Evolutionary conservation across 2,329 filamentous ascomycete species (phyloP), one percentile per base, ranked within the genome.

Genomic region (Xenoacremonium recifei): DNA sequence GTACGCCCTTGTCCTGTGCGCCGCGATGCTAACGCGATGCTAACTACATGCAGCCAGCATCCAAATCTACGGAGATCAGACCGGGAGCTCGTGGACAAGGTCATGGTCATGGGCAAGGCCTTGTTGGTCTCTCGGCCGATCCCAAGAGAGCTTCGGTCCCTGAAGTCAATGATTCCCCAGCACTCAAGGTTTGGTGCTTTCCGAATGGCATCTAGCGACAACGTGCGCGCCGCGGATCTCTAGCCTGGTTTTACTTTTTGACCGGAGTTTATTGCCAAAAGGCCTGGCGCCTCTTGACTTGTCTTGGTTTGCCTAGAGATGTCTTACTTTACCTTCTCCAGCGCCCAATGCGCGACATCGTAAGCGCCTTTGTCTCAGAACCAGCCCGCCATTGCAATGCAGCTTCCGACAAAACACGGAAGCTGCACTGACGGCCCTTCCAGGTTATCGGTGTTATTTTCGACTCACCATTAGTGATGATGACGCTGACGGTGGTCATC

Each of bases 41-140:
- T 52, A 45, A 53, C 52, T 45, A 29, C 40, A 53, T 53, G 38
- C 44, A 51, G 49, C 44, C 38, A 31, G 33, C 17, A 47, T 6
- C 10, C 6, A 32, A 27, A 27, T 27, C 23, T 27, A 7, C 23
- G 13, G 13, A 27, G 23, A 27, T 9, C 7, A 27, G 23, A 7
- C 23, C 23, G 9, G 23, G 23, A 13, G 13, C 23, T n/a, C n/a
- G n/a, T n/a, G n/a, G n/a, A n/a, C n/a, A n/a, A n/a, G n/a, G n/a
- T n/a, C n/a, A n/a, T n/a, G n/a, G n/a, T n/a, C n/a, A n/a, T n/a
- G n/a, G n/a, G n/a, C n/a, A n/a, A n/a, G n/a, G n/a, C n/a, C n/a
- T n/a, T n/a, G n/a, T n/a, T n/a, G n/a, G n/a, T n/a, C n/a, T n/a
- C n/a, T n/a, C n/a, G n/a, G n/a, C n/a, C n/a, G n/a, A n/a, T n/a